These are phyloP conservation scores for Fusarium lyarnte DNA, from an alignment of 2,329 filamentous ascomycete species.

Conservation along the genomic window DNA sequence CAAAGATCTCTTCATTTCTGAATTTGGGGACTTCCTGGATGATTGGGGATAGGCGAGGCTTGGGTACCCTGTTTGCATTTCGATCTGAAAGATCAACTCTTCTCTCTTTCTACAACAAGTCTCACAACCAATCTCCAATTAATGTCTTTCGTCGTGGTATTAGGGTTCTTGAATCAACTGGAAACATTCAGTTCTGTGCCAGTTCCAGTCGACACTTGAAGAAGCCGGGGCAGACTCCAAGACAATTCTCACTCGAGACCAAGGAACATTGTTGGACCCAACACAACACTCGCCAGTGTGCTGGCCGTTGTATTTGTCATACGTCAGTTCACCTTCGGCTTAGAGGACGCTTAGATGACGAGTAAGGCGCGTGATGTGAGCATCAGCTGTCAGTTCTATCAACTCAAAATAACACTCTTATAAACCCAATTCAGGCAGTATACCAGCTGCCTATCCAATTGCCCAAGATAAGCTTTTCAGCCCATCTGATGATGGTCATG, in stretches of 20 bases:
- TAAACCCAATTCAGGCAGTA: fast-evolving
- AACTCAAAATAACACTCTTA: not conserved
- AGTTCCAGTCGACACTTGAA: not conserved
- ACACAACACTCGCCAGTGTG: not conserved
- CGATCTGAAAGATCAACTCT: not conserved
- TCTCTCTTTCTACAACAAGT: not conserved
- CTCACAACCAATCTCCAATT: fast-evolving
- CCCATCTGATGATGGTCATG: too few relatives aligned
- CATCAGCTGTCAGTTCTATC: not conserved
- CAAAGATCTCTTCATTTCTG: not conserved
- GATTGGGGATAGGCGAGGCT: not conserved
- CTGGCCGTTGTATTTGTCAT: fast-evolving
- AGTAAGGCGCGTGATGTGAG: not conserved
- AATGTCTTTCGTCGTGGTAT: fast-evolving
- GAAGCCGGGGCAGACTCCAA: not conserved
- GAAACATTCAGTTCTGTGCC: fast-evolving
- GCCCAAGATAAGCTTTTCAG: too few relatives aligned
- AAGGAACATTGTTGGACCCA: not conserved
- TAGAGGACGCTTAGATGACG: too few relatives aligned
- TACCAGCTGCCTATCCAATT: not conserved
- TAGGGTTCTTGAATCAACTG: fast-evolving
- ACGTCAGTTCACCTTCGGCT: not conserved
- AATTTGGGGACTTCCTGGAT: not conserved
- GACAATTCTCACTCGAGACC: not conserved
- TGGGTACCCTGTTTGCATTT: not conserved